Percentiles rank a stretch among this genome's conserved stretches.
Conservation (phyloP, 192 early-diverging fungal genomes). For the Gonapodya prolifera region DNA sequence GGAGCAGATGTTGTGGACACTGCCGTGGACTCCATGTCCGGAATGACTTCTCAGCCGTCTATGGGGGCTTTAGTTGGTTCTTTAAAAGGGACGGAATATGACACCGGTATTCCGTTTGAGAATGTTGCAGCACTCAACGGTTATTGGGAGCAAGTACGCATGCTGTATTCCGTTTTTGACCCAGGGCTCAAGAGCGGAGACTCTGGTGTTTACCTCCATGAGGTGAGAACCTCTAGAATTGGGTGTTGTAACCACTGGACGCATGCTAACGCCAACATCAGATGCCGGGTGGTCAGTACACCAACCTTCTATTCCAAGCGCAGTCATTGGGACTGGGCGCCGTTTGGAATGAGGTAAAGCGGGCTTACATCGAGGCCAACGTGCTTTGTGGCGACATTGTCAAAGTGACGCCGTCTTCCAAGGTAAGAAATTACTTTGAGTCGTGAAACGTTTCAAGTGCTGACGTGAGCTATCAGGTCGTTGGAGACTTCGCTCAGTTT, state of each 20-base stretch:
- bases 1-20: slow-evolving; percentile 86
- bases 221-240: slow-evolving; percentile 56
- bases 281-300: slow-evolving; percentile 67
- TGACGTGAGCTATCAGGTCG: slow-evolving; percentile 31
- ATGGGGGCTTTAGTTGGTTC: slow-evolving; percentile 90
- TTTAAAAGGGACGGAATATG: slow-evolving; percentile 59
- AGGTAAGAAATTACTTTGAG: slow-evolving; percentile 17
- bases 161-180: slow-evolving; percentile 95
- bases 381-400: slow-evolving; percentile 86
- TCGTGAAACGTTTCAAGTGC: neutral
- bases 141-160: slow-evolving; percentile 94
- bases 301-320: slow-evolving; percentile 95
- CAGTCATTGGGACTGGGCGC: slow-evolving; percentile 86
- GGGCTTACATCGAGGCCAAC: slow-evolving; percentile 82
- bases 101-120: slow-evolving; percentile 76
- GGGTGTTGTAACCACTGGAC: neutral
- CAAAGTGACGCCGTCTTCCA: slow-evolving; percentile 96
- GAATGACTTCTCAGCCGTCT: slow-evolving; percentile 89
- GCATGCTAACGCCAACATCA: neutral
- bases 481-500: slow-evolving; percentile 96
- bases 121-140: slow-evolving; percentile 72
- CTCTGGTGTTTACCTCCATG: slow-evolving; percentile 85
- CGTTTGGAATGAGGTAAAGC: slow-evolving; percentile 88
- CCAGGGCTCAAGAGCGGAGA: slow-evolving; percentile 78
- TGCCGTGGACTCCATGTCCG: slow-evolving; percentile 89